Percentiles rank a stretch among this genome's conserved stretches.
Conservation (phyloP, 192 early-diverging fungal genomes). For the Coemansia sp. region DNA sequence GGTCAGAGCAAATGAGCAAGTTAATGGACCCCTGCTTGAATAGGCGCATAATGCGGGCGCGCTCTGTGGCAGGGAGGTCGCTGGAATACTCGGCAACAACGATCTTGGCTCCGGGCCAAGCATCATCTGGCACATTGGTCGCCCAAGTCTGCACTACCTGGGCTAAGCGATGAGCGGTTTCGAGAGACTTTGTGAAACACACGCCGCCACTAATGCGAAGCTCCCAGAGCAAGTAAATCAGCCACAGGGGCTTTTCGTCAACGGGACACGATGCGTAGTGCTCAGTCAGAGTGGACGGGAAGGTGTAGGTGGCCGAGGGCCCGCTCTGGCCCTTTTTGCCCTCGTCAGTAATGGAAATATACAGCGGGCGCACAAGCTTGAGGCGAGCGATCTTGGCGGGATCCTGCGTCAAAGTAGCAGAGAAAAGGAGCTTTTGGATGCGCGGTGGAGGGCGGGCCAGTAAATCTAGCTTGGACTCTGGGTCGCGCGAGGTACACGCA, state of each 20-base stretch:
- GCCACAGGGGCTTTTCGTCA: constrained; percentile 77
- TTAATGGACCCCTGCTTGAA: constrained; percentile 69
- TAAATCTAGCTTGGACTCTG: constrained; percentile 7
- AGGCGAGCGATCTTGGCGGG: constrained; percentile 89
- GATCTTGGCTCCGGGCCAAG: constrained; percentile 15
- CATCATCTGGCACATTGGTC: constrained; percentile 19
- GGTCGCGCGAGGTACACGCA: constrained; percentile 18
- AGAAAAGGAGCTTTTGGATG: constrained; percentile 92
- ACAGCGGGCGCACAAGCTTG: constrained; percentile 74
- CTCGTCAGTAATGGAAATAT: constrained; percentile 63
- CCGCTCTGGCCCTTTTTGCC: constrained; percentile 29
- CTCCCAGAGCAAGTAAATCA: constrained; percentile 78
- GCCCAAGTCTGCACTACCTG: constrained; percentile 67
- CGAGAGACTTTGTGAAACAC: constrained; percentile 90
- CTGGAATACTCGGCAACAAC: constrained; percentile 72
- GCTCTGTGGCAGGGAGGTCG: constrained; percentile 63
- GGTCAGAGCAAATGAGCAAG: constrained; percentile 80
- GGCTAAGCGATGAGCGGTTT: constrained; percentile 81
- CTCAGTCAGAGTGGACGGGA: constrained; percentile 67
- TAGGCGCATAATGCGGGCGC: constrained; percentile 59
- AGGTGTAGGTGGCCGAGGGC: constrained; percentile 22
- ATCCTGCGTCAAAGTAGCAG: constrained; percentile 91
- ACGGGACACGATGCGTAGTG: constrained; percentile 64
- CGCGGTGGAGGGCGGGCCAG: constrained; percentile 41
- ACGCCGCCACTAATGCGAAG: constrained; percentile 59